phyloP scores from a whole-genome alignment of 768 basidiomycete genomes.

The Rhodotorula graminis region DNA sequence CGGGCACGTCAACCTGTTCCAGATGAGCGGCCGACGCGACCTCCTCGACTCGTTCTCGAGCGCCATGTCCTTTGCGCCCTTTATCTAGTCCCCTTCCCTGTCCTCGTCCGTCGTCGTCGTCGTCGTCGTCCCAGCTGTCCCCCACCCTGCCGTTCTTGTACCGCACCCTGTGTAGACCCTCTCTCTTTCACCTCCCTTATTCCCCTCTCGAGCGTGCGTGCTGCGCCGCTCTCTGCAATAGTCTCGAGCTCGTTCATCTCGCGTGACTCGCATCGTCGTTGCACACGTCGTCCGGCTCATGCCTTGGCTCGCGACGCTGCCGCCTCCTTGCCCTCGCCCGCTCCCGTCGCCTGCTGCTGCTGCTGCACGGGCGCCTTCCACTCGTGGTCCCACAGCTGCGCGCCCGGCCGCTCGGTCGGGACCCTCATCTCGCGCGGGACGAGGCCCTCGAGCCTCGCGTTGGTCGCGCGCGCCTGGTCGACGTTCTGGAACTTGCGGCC shows the following conservation, averaged over 20 bases:
- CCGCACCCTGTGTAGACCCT: background rate
- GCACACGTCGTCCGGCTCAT: background rate
- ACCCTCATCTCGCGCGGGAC: conserved; percentile 82
- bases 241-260: no score
- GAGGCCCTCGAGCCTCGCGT: conserved; percentile 57
- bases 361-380: conserved; percentile 29
- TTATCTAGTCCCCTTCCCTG: background rate
- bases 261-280: no score
- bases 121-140: background rate
- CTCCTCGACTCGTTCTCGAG: conserved; percentile 13
- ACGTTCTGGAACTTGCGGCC: conserved; percentile 53
- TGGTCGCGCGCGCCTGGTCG: conserved; percentile 65
- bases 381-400: conserved; percentile 46
- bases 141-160: background rate
- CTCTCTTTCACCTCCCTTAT: background rate
- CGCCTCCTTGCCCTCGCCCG: background rate
- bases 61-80: background rate
- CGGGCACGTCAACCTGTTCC: conserved; percentile 36
- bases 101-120: background rate
- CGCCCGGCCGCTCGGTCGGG: conserved; percentile 78
- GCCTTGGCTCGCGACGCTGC: background rate
- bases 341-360: background rate
- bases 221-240: background rate
- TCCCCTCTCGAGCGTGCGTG: background rate
- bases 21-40: conserved; percentile 25